Evolutionary conservation across 2,329 filamentous ascomycete species (phyloP), one percentile per base, ranked within the genome.

Genomic region (Knufia petricola): DNA sequence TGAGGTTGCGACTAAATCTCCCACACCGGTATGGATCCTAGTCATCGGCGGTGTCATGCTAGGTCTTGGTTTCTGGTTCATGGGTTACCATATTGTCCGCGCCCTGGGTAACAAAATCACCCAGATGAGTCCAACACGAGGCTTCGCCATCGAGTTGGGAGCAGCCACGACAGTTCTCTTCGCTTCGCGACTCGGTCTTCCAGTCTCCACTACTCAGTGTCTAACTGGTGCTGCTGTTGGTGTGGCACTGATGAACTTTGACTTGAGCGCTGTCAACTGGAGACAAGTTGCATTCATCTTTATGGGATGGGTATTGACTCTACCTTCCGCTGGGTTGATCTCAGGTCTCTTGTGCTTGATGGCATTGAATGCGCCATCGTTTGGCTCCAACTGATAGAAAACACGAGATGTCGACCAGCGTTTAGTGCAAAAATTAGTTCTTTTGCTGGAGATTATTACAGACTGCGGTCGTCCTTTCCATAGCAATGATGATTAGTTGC

Each of bases 21-120:
- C 75, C 0, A 84, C 87, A 0, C 81, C 81, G 2, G 61, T 84
- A 37, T 90, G 85, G 85, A 83, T 87, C 66, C 75, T 88, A 46
- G 84, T 80, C 43, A 80, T 88, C 17, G 69, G 85, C 9, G 73
- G 78, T 23, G 64, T 71, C 1, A 77, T 71, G 26, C 81, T 86
- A 60, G 84, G 75, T 39, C 55, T 81, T 36, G 84, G 84, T 56
- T 72, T 87, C 50, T 72, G 81, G 60, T 86, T 82, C 13, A 87
- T 86, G 59, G 84, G 84, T 7, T 87, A 86, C 71, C 85, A 87
- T 71, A 87, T 87, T 67, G 87, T 87, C 82, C 85, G 84, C 69
- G 79, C 84, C 66, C 85, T 87, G 81, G 84, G 84, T 45, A 88
- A 87, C 74, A 83, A 84, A 66, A 79, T 85, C 63, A 85, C 82